Evolutionary conservation across 2,329 filamentous ascomycete genomes (phyloP).

Genomic region (Stagonosporopsis cucurbitacearum): DNA sequence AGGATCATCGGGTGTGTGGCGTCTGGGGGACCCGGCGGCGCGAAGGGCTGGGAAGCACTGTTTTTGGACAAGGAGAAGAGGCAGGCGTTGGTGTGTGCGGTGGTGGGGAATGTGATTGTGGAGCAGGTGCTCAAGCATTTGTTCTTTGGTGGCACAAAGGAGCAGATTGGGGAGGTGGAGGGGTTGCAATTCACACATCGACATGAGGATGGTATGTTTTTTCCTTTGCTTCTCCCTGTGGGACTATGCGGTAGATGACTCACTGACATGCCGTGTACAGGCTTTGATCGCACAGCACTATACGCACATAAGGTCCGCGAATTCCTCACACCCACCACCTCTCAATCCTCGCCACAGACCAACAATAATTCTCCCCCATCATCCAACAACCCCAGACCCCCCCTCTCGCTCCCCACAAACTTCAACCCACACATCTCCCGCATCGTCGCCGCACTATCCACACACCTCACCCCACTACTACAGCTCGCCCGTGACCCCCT

Average conservation of each 20-base stretch:
- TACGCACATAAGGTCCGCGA: constrained; percentile 20
- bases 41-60: constrained; percentile 34
- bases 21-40: constrained; percentile 31
- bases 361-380: not conserved
- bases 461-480: constrained; percentile 33
- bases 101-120: constrained; percentile 40
- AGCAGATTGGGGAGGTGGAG: constrained; percentile 9
- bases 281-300: constrained; percentile 28
- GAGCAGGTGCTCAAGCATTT: constrained; percentile 40
- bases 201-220: constrained; percentile 31
- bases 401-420: constrained; percentile 22
- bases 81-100: constrained; percentile 30
- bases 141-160: constrained; percentile 31
- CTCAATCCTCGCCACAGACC: not conserved
- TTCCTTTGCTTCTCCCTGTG: no score
- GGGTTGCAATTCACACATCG: constrained; percentile 17
- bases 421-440: constrained; percentile 33
- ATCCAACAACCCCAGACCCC: not conserved
- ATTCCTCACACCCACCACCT: not conserved
- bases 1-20: constrained; percentile 37
- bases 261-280: constrained; percentile 8
- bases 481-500: constrained; percentile 2
- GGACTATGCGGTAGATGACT: not conserved
- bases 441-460: constrained; percentile 26
- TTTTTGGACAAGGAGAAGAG: constrained; percentile 30